Conservation (phyloP, 1,139 yeast genomes). For the Candida glucosophila region DNA sequence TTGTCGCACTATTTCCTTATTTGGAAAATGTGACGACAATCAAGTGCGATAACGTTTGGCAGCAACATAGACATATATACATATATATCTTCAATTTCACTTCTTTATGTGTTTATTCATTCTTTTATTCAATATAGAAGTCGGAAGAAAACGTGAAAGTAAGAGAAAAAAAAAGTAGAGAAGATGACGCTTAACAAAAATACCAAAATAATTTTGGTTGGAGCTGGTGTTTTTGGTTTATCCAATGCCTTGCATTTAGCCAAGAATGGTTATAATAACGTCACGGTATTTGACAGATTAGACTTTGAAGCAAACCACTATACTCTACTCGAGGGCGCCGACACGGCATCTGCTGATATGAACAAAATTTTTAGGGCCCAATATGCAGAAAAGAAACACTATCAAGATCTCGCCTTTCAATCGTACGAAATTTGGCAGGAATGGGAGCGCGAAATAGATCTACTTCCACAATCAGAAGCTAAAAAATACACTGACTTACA, state of each 20-base stretch:
- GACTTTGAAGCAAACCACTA: constrained; percentile 2
- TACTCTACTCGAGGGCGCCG: constrained; percentile 19
- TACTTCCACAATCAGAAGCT: constrained; percentile 2
- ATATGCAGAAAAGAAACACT: constrained; percentile 24
- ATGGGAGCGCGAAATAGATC: constrained; percentile 5
- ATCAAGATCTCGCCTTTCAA: constrained; percentile 24
- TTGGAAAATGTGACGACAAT: not conserved
- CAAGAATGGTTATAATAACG: constrained; percentile 4
- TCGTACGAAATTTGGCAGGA: constrained; percentile 14
- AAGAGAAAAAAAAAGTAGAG: constrained; percentile 1
- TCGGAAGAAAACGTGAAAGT: not conserved
- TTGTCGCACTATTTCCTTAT: constrained; percentile 1
- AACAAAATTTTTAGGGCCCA: constrained; percentile 29
- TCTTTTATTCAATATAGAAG: not conserved
- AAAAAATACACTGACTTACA: constrained; percentile 5
- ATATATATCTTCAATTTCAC: not conserved
- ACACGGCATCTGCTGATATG: constrained; percentile 30
- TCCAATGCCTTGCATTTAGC: constrained; percentile 7
- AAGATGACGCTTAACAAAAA: constrained; percentile 1
- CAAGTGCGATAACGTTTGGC: constrained; percentile 1
- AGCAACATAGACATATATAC: not conserved
- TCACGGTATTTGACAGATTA: constrained; percentile 5
- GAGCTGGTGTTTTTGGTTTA: constrained; percentile 11
- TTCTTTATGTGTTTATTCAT: not conserved
- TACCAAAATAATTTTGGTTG: constrained; percentile 6